Evolutionary conservation across 2,329 filamentous ascomycete species (phyloP).

Genomic region (Leptographium wingfieldii): DNA sequence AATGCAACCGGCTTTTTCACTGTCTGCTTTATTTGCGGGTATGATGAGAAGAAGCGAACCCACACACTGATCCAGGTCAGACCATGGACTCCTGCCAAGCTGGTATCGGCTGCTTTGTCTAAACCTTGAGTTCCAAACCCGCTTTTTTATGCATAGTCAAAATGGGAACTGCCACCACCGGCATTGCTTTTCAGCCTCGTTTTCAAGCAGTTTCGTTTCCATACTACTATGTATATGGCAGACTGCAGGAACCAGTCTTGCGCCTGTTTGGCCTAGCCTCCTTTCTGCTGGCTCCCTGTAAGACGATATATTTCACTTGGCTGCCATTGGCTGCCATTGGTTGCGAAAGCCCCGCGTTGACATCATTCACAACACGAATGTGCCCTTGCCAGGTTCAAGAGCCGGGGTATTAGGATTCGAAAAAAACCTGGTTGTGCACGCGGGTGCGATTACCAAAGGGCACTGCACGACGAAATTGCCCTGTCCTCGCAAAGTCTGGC

Average conservation of each 20-base stretch:
- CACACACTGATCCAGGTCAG: no score
- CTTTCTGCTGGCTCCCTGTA: neutral
- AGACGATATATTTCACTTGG: neutral
- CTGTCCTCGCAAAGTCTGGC: neutral
- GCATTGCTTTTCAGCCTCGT: neutral
- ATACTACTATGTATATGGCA: no score
- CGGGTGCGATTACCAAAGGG: neutral
- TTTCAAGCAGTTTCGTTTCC: neutral
- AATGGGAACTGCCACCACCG: neutral
- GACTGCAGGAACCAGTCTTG: neutral
- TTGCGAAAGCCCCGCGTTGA: neutral
- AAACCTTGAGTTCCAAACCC: neutral
- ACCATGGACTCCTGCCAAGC: no score
- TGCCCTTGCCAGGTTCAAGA: neutral
- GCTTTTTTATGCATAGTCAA: neutral
- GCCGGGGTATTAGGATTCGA: neutral
- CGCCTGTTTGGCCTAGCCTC: neutral
- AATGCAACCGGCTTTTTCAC: neutral
- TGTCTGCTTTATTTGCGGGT: neutral
- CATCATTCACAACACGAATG: neutral
- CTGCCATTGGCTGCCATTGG: neutral
- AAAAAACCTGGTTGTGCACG: neutral
- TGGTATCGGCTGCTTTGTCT: neutral
- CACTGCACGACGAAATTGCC: neutral
- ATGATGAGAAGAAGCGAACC: no score